Conservation (phyloP, 2,329 filamentous ascomycete genomes). For the Periconia sp. region DNA sequence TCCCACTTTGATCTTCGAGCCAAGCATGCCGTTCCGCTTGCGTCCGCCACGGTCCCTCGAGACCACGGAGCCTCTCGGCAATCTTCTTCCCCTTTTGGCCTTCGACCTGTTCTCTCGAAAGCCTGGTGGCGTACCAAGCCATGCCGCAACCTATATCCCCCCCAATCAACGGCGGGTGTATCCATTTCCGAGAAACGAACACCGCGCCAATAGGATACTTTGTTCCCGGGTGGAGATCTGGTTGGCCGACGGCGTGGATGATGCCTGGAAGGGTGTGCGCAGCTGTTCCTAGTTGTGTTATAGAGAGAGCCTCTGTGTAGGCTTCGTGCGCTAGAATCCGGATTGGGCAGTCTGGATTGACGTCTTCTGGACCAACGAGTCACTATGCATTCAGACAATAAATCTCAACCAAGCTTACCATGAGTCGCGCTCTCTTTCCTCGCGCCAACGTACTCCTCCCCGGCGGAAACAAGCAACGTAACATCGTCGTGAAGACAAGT, state of each 20-base stretch:
- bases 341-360: constrained; percentile 24
- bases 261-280: constrained; percentile 43
- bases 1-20: constrained; percentile 26
- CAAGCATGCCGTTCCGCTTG: constrained; percentile 33
- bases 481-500: constrained; percentile 29
- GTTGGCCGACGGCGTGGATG: constrained; percentile 41
- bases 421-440: constrained; percentile 22
- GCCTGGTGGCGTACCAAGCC: constrained; percentile 45
- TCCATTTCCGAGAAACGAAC: constrained; percentile 42
- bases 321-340: constrained; percentile 33
- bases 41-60: constrained; percentile 44
- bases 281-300: constrained; percentile 38
- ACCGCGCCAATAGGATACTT: constrained; percentile 48
- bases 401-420: constrained; percentile 20
- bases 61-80: constrained; percentile 41
- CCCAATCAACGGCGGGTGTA: constrained; percentile 48
- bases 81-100: constrained; percentile 42
- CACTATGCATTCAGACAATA: too few species aligned
- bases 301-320: constrained; percentile 34
- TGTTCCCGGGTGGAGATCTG: constrained; percentile 46
- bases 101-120: constrained; percentile 38
- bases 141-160: constrained; percentile 50
- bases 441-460: constrained; percentile 40
- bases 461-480: constrained; percentile 35
- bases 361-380: constrained; percentile 18